Evolutionary conservation across 176 grass and related monocot genomes (phyloP).

Genomic region (Melocanna baccifera): DNA sequence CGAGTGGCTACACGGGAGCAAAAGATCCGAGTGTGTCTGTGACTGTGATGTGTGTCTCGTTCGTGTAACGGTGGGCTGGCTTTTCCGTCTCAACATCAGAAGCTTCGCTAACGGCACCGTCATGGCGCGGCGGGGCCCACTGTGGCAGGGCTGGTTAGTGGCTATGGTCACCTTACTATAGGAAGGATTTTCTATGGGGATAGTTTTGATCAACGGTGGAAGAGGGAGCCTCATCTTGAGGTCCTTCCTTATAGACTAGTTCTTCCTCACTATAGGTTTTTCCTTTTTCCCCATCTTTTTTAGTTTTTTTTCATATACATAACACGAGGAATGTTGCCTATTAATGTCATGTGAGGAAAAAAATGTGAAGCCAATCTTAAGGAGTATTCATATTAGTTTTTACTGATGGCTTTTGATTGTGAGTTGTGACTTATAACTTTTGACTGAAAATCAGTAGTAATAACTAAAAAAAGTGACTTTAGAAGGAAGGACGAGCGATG

Average conservation of each 20-base stretch:
- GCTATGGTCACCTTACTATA: not conserved
- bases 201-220: too few species aligned
- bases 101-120: conserved; percentile 47
- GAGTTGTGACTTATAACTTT: too few species aligned
- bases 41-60: conserved; percentile 20
- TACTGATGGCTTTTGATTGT: too few species aligned
- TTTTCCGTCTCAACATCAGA: conserved; percentile 4
- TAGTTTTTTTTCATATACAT: not conserved
- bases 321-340: not conserved
- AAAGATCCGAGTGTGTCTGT: not conserved
- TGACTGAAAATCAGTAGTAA: too few species aligned
- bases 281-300: too few species aligned
- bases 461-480: too few species aligned
- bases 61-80: not conserved
- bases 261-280: too few species aligned
- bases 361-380: not conserved
- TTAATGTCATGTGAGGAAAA: not conserved
- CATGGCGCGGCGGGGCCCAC: not conserved
- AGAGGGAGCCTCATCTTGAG: too few species aligned
- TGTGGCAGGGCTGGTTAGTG: not conserved
- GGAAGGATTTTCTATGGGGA: too few species aligned
- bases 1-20: not conserved
- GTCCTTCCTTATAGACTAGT: too few species aligned
- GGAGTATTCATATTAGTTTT: too few species aligned
- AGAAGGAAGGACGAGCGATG: too few species aligned